Evolutionary conservation across 2,329 filamentous ascomycete species (phyloP).

Genomic region (Penicillium oxalicum): DNA sequence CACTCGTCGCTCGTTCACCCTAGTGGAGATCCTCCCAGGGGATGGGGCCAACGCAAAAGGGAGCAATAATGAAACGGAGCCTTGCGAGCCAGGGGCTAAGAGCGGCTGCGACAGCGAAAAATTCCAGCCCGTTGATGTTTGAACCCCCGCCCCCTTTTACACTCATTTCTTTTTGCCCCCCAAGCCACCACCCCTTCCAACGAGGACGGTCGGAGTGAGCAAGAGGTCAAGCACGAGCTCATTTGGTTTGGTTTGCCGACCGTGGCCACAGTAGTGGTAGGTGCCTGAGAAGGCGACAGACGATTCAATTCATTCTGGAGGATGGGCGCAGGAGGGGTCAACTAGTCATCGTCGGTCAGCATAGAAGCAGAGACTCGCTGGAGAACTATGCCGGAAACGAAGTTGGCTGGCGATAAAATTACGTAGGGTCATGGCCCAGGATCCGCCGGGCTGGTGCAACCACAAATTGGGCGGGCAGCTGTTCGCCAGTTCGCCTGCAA

Average conservation of each 20-base stretch:
- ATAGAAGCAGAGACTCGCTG: neutral
- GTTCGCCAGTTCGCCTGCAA: too few species aligned
- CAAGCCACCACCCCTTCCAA: too few species aligned
- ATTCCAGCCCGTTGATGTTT: neutral
- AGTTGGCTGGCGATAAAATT: slow-evolving; percentile 5
- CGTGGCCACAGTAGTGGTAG: too few species aligned
- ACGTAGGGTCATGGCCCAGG: slow-evolving; percentile 16
- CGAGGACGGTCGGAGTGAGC: too few species aligned
- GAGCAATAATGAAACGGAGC: neutral
- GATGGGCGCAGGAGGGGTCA: neutral
- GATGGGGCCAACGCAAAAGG: neutral
- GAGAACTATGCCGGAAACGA: slow-evolving; percentile 1
- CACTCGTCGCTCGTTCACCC: slow-evolving; percentile 6
- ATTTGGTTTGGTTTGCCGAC: too few species aligned
- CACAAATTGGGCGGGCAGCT: too few species aligned
- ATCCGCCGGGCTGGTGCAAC: slow-evolving; percentile 4
- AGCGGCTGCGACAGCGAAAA: neutral
- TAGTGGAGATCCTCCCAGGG: slow-evolving; percentile 5
- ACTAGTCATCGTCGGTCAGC: neutral
- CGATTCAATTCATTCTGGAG: neutral
- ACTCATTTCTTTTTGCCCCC: neutral
- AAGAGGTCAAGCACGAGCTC: too few species aligned
- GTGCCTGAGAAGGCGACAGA: too few species aligned
- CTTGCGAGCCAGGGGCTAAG: neutral
- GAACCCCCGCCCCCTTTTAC: too few species aligned